Evolutionary conservation across 148 eudicot genomes (phyloP).

Genomic region (Chenopodium album): DNA sequence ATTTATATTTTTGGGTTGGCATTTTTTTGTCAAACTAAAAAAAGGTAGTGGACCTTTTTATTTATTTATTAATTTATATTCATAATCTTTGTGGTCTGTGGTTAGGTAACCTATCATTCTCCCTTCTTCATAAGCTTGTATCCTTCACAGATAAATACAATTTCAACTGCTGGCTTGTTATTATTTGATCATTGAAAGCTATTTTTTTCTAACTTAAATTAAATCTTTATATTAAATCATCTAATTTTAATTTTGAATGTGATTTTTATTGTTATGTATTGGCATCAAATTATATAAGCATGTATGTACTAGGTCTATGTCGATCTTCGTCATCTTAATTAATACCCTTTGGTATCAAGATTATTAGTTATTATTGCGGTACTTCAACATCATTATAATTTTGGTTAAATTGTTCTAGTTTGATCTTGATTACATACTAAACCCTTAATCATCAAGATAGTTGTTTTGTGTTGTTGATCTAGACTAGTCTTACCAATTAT

Average conservation of each 20-base stretch:
- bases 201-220: conserved; percentile 4
- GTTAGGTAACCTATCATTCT: conserved; percentile 39
- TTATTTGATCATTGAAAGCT: conserved; percentile 10
- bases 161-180: conserved; percentile 12
- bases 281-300: neutral
- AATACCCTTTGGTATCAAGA: neutral
- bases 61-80: neutral
- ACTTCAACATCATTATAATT: neutral
- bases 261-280: neutral
- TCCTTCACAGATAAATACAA: conserved; percentile 1
- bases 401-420: neutral
- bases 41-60: conserved; percentile 24
- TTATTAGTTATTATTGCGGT: neutral
- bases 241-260: neutral
- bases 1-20: neutral
- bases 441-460: neutral
- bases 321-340: neutral
- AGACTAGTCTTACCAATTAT: neutral
- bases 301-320: neutral
- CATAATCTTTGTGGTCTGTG: conserved; percentile 20
- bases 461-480: neutral
- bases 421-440: neutral
- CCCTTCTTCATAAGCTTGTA: neutral
- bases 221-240: neutral
- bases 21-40: conserved; percentile 17